A percentile compares a stretch with the other conserved stretches of the same genome.
These are phyloP conservation scores for Alternaria atra DNA, from an alignment of 2,329 filamentous ascomycete genomes.

Conservation along the genomic window DNA sequence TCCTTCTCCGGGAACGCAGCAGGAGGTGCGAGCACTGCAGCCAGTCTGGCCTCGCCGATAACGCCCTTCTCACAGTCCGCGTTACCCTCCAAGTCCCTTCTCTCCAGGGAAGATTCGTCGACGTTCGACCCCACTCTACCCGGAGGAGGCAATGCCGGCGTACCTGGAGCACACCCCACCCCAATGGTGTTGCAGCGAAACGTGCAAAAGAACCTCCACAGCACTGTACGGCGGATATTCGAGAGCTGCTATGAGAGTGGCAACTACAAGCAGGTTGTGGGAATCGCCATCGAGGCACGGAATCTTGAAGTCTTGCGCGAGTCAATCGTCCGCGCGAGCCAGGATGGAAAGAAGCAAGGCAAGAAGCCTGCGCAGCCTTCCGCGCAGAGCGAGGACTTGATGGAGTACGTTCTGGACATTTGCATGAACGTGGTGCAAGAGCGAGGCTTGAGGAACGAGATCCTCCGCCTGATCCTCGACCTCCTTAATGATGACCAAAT, in stretches of 20 bases:
- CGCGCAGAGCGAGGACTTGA: constrained; percentile 83
- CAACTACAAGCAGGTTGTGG: constrained; percentile 93
- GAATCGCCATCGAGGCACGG: constrained; percentile 94
- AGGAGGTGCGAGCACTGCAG: constrained; percentile 72
- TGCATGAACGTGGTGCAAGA: constrained; percentile 99
- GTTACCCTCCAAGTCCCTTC: constrained; percentile 89
- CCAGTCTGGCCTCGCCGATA: constrained; percentile 80
- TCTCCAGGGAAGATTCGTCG: constrained; percentile 81
- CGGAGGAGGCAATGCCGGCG: constrained; percentile 64
- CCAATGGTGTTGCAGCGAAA: constrained; percentile 74
- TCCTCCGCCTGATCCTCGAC: constrained; percentile 89
- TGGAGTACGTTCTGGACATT: constrained; percentile 95
- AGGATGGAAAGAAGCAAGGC: constrained; percentile 76
- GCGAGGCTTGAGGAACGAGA: constrained; percentile 81
- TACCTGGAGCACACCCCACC: constrained; percentile 63
- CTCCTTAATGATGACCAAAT: constrained; percentile 95
- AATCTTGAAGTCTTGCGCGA: constrained; percentile 86
- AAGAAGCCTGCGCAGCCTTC: constrained; percentile 65
- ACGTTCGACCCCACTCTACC: constrained; percentile 65
- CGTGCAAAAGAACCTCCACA: constrained; percentile 81
- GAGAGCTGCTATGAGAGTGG: constrained; percentile 86
- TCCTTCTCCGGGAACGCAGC: constrained; percentile 75
- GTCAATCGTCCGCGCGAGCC: constrained; percentile 87
- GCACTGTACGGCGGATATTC: constrained; percentile 87
- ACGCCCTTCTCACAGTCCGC: constrained; percentile 96